These are phyloP conservation scores for Claviceps spartinae DNA, from an alignment of 2,329 filamentous ascomycete genomes.

Conservation along the genomic window DNA sequence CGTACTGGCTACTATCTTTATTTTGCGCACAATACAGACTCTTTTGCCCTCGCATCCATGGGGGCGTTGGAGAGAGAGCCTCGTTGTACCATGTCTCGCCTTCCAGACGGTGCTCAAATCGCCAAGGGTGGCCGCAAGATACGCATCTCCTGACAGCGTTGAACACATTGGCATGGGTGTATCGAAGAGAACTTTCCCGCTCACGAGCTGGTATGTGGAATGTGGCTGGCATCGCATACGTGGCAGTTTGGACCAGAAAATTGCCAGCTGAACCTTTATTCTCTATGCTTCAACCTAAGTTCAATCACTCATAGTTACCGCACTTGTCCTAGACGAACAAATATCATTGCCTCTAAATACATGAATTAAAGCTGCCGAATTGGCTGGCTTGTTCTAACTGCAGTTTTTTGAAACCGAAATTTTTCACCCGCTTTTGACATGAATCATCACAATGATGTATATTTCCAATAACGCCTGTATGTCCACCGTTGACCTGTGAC, in stretches of 20 bases:
- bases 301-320: not conserved
- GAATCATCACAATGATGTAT: slow-evolving; percentile 6
- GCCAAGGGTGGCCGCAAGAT: slow-evolving; percentile 41
- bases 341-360: not conserved
- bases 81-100: slow-evolving; percentile 78
- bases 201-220: not conserved
- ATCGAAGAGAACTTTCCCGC: no score
- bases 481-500: not conserved
- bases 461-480: not conserved
- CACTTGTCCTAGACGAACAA: not conserved
- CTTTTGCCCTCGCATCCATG: slow-evolving; percentile 79
- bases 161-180: not conserved
- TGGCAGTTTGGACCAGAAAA: not conserved
- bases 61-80: slow-evolving; percentile 62
- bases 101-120: slow-evolving; percentile 36
- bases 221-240: not conserved
- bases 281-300: not conserved
- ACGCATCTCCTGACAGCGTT: slow-evolving; percentile 16
- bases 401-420: not conserved
- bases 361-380: not conserved
- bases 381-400: not conserved
- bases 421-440: not conserved
- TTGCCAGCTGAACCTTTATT: no score
- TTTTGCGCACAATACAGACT: slow-evolving; percentile 94
- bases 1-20: slow-evolving; percentile 66